Evolutionary conservation across 129 eudicot species (phyloP).

Genomic region (Pseudognaphalium luteoalbum): DNA sequence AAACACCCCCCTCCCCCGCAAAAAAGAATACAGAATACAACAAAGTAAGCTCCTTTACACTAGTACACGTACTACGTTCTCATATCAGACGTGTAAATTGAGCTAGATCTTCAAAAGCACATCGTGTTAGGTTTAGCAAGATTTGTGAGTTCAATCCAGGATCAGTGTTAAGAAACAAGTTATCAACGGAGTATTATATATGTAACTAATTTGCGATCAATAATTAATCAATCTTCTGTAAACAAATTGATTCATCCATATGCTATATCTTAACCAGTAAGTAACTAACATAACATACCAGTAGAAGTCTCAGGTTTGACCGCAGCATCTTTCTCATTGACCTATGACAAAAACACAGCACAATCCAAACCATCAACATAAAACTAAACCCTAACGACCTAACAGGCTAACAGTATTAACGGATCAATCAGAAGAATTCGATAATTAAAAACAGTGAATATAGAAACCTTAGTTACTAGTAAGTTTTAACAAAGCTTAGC

Average conservation of each 20-base stretch:
- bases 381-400: slow-evolving; percentile 3
- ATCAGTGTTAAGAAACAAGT: background rate
- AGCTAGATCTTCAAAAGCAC: background rate
- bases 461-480: slow-evolving; percentile 11
- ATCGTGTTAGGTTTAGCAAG: background rate
- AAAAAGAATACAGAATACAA: too few species aligned
- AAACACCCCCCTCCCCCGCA: background rate
- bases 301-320: slow-evolving; percentile 28
- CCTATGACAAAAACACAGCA: slow-evolving; percentile 33
- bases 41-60: background rate
- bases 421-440: background rate
- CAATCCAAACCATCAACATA: slow-evolving; percentile 22
- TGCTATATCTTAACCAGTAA: background rate
- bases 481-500: background rate
- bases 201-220: background rate
- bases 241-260: background rate
- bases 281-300: slow-evolving; percentile 20
- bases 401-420: background rate
- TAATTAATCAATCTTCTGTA: background rate
- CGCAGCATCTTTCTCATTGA: slow-evolving; percentile 43
- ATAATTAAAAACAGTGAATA: background rate
- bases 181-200: background rate
- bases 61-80: background rate
- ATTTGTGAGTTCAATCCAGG: background rate
- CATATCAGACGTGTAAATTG: background rate